These are phyloP conservation scores for Blastobotrys apis DNA, from an alignment of 1,139 yeast species.

Conservation along the genomic window DNA sequence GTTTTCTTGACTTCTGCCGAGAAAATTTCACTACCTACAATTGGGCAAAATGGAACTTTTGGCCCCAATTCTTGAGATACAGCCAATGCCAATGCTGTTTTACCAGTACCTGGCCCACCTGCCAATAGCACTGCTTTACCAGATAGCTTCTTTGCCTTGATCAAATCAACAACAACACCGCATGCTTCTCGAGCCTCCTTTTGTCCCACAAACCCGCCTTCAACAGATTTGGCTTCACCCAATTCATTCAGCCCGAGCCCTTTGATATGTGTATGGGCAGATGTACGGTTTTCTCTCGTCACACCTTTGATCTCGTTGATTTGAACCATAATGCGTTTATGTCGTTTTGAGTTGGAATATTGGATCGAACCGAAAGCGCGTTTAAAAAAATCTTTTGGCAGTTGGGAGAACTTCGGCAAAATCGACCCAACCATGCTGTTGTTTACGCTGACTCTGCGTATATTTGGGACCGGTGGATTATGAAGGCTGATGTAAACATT, in stretches of 20 bases:
- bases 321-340: slow-evolving; percentile 57
- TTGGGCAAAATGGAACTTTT: slow-evolving; percentile 96
- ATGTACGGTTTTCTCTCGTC: slow-evolving; percentile 70
- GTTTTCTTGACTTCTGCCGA: slow-evolving; percentile 98
- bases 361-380: neutral
- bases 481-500: too few species aligned
- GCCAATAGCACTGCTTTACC: slow-evolving; percentile 95
- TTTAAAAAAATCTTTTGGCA: neutral
- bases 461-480: too few species aligned
- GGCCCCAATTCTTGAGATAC: slow-evolving; percentile 97
- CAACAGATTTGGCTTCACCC: slow-evolving; percentile 78
- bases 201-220: slow-evolving; percentile 97
- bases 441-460: too few species aligned
- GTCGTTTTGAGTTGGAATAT: neutral
- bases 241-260: slow-evolving; percentile 91
- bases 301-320: slow-evolving; percentile 76
- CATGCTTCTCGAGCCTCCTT: slow-evolving; percentile 94
- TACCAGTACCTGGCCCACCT: slow-evolving; percentile 98
- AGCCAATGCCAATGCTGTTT: slow-evolving; percentile 94
- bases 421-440: too few species aligned
- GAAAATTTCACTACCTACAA: slow-evolving; percentile 90
- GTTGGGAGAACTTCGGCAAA: neutral
- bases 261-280: slow-evolving; percentile 95
- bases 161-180: slow-evolving; percentile 90
- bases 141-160: slow-evolving; percentile 88